Evolutionary conservation across 345 rosid genomes (phyloP).

Genomic region (Rhodamnia argentea): DNA sequence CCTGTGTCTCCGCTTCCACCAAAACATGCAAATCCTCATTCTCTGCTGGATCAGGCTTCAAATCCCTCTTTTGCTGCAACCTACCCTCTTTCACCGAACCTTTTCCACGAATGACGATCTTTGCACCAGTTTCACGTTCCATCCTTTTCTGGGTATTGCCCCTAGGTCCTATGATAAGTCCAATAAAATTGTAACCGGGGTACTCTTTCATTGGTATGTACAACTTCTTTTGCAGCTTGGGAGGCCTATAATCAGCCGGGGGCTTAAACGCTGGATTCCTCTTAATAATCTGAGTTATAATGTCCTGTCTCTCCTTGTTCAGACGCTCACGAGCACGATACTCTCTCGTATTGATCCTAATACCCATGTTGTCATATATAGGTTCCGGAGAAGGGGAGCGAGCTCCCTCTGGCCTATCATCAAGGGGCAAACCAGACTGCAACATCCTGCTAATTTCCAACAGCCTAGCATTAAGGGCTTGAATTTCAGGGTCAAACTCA

Average conservation of each 20-base stretch:
- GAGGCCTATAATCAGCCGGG: constrained; percentile 97
- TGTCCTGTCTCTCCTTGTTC: constrained; percentile 92
- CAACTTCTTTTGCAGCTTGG: constrained; percentile 95
- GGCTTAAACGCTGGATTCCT: constrained; percentile 95
- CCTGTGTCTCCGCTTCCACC: constrained; percentile 96
- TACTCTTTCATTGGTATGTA: constrained; percentile 97
- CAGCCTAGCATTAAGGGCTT: constrained; percentile 78
- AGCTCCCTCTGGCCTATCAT: constrained; percentile 91
- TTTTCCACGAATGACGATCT: constrained; percentile 94
- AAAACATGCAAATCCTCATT: constrained; percentile 98
- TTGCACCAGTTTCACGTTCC: constrained; percentile 98
- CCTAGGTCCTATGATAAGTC: constrained; percentile 94
- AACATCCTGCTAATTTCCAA: constrained; percentile 83
- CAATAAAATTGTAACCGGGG: constrained; percentile 94
- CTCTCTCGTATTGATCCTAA: constrained; percentile 93
- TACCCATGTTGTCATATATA: constrained; percentile 88
- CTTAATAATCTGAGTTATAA: constrained; percentile 84
- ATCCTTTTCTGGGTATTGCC: constrained; percentile 99
- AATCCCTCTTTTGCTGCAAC: constrained; percentile 91
- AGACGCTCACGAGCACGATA: constrained; percentile 90
- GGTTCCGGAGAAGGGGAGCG: constrained; percentile 99
- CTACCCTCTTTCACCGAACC: constrained; percentile 97
- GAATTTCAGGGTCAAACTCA: constrained; percentile 92
- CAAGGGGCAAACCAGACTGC: constrained; percentile 78
- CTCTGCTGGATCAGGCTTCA: constrained; percentile 91